Evolutionary conservation across 139 green algal genomes (phyloP).

Genomic region (Monoraphidium neglectum): DNA sequence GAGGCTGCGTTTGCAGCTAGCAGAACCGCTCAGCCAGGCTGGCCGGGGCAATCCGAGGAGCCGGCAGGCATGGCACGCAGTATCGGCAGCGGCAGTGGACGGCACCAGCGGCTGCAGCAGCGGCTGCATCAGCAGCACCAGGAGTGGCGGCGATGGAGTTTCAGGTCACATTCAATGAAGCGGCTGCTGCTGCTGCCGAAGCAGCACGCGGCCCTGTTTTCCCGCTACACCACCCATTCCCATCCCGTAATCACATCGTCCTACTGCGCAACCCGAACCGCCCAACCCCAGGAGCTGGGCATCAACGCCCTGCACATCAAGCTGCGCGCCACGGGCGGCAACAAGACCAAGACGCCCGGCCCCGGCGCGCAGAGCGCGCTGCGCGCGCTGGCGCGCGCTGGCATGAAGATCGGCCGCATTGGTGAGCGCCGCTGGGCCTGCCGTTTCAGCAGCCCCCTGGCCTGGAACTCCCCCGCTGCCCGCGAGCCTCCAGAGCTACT

Average conservation of each 20-base stretch:
- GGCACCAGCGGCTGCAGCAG: conserved; percentile 2
- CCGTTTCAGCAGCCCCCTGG: background rate
- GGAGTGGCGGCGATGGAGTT: background rate
- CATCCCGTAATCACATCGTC: too few relatives aligned
- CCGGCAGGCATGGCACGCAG: too few relatives aligned
- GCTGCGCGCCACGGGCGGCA: conserved; percentile 97
- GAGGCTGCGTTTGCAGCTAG: too few relatives aligned
- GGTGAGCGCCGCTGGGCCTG: conserved; percentile 62
- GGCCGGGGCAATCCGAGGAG: background rate
- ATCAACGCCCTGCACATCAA: conserved; percentile 99
- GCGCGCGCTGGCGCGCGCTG: conserved; percentile 95
- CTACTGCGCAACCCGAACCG: too few relatives aligned
- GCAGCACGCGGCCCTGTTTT: too few relatives aligned
- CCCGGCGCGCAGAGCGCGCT: conserved; percentile 97
- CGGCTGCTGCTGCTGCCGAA: too few relatives aligned
- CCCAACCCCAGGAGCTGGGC: conserved; percentile 90
- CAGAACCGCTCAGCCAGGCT: too few relatives aligned
- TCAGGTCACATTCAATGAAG: too few relatives aligned
- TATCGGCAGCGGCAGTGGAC: too few relatives aligned
- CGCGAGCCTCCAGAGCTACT: too few relatives aligned
- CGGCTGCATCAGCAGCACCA: background rate
- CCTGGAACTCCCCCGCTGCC: too few relatives aligned
- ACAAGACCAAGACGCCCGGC: conserved; percentile 99
- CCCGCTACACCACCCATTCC: too few relatives aligned
- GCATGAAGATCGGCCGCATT: conserved; percentile 99